These are phyloP conservation scores for Erysimum cheiri DNA, from an alignment of 441 rosid genomes.

Conservation along the genomic window DNA sequence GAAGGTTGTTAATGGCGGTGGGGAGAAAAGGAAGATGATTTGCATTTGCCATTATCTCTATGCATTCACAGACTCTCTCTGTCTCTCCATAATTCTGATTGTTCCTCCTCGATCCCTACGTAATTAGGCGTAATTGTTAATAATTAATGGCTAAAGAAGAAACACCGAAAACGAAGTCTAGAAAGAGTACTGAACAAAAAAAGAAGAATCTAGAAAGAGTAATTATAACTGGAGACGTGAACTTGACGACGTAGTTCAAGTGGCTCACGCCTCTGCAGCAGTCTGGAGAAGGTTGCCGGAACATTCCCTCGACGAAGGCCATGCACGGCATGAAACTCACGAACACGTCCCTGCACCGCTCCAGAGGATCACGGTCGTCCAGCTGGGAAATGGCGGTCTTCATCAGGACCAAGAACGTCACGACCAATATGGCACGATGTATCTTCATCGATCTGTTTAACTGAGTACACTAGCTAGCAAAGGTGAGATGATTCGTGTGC, in stretches of 20 bases:
- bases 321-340: conserved; percentile 44
- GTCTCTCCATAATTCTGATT: background rate
- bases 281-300: conserved; percentile 31
- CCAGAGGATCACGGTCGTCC: background rate
- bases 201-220: background rate
- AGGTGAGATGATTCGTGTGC: conserved; percentile 15
- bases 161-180: background rate
- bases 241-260: conserved; percentile 40
- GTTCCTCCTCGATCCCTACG: conserved; percentile 26
- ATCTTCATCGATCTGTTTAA: conserved; percentile 27
- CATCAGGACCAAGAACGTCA: conserved; percentile 28
- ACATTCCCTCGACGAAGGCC: conserved; percentile 42
- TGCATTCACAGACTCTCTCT: conserved; percentile 52
- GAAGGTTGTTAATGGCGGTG: conserved; percentile 33
- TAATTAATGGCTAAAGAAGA: conserved; percentile 1
- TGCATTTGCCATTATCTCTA: conserved; percentile 53
- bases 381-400: conserved; percentile 21
- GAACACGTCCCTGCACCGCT: conserved; percentile 39
- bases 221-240: conserved; percentile 37
- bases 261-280: conserved; percentile 46
- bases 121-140: background rate
- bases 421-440: conserved; percentile 24
- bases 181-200: background rate
- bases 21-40: conserved; percentile 42
- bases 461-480: background rate